Evolutionary conservation across 139 green algal genomes (phyloP).

Genomic region (Penium margaritaceum): DNA sequence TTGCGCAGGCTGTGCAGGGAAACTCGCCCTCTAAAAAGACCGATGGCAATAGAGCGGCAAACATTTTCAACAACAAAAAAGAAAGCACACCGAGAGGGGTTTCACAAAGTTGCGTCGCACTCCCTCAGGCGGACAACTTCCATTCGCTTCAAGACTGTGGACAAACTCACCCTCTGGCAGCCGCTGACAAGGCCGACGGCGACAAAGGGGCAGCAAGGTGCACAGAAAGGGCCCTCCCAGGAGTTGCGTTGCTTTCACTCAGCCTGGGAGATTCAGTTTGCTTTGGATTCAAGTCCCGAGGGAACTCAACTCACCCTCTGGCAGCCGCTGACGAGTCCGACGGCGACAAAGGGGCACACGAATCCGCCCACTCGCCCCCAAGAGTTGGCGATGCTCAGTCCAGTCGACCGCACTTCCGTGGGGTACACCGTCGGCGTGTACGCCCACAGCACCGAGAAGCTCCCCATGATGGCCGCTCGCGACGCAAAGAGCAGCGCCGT

Average conservation of each 20-base stretch:
- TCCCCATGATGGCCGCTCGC: constrained; percentile 55
- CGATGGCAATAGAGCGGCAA: no score
- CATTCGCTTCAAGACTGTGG: not conserved
- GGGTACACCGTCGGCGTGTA: constrained; percentile 73
- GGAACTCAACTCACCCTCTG: constrained; percentile 3
- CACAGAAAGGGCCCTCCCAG: no score
- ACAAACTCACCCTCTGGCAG: constrained; percentile 15
- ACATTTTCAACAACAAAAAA: no score
- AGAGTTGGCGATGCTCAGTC: constrained; percentile 62
- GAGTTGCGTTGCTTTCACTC: not conserved
- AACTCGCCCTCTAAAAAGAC: no score
- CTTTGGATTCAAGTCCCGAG: not conserved
- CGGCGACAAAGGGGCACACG: constrained; percentile 60
- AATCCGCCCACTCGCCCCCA: constrained; percentile 59
- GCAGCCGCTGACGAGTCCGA: constrained; percentile 52
- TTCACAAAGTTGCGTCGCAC: not conserved
- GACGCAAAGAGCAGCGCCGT: constrained; percentile 56
- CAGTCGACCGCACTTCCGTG: constrained; percentile 62
- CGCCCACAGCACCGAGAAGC: constrained; percentile 66
- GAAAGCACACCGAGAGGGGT: no score
- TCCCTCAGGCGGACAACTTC: not conserved
- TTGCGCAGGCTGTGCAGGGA: no score
- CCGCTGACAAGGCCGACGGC: constrained; percentile 56
- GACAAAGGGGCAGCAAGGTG: constrained; percentile 63
- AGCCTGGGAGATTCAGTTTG: not conserved